These are phyloP conservation scores for Fistulina hepatica DNA, from an alignment of 1,284 basidiomycete genomes.

Conservation along the genomic window DNA sequence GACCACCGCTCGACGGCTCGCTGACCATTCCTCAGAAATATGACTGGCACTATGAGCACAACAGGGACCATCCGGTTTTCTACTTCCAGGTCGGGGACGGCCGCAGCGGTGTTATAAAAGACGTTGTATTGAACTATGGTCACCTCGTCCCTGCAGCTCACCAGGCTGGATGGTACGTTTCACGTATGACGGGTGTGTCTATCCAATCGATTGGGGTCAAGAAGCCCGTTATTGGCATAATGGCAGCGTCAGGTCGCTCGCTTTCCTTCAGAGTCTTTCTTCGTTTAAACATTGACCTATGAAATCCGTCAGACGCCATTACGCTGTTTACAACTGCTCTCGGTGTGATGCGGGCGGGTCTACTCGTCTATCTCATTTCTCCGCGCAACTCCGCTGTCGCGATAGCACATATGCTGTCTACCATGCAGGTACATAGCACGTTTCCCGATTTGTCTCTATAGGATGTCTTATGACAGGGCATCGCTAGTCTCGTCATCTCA, in stretches of 20 bases:
- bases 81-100: constrained; percentile 10
- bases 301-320: constrained; percentile 16
- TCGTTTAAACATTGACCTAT: too few relatives aligned
- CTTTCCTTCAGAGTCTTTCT: too few relatives aligned
- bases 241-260: constrained; percentile 17
- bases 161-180: too few relatives aligned
- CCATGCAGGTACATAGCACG: too few relatives aligned
- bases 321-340: constrained; percentile 12
- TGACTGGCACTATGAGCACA: constrained; percentile 16
- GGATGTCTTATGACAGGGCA: too few relatives aligned
- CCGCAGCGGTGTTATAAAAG: constrained; percentile 7
- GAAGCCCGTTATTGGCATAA: constrained; percentile 14
- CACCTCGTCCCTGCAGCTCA: too few relatives aligned
- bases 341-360: constrained; percentile 14
- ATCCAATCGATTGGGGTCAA: not conserved
- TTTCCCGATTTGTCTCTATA: too few relatives aligned
- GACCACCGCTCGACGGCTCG: constrained; percentile 14
- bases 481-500: too few relatives aligned
- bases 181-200: too few relatives aligned
- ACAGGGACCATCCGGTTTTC: constrained; percentile 12
- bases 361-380: constrained; percentile 18
- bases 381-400: constrained; percentile 17
- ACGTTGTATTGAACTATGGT: too few relatives aligned
- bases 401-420: constrained; percentile 16
- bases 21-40: constrained; percentile 15